A percentile compares a stretch with the other conserved stretches of the same genome.
Conservation (phyloP, 352 stramenopile species). For the Phytophthora citricola region DNA sequence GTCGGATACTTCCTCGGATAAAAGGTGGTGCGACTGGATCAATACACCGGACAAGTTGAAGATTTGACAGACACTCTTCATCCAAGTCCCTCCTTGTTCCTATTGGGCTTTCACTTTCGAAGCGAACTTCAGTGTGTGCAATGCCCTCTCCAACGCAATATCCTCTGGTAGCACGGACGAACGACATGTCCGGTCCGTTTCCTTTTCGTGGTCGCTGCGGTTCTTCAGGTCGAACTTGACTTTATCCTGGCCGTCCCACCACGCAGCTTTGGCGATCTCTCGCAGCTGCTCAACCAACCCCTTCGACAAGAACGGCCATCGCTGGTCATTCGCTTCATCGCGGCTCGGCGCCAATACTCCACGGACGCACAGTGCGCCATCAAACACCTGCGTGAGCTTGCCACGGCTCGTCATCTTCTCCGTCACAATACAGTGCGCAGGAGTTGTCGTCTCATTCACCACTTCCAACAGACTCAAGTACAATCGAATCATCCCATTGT, state of each 20-base stretch:
- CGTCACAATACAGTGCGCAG: not conserved
- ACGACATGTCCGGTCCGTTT: not conserved
- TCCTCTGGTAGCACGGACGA: not conserved
- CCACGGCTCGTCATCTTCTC: too few relatives aligned
- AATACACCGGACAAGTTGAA: conserved; percentile 74
- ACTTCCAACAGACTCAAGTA: not conserved
- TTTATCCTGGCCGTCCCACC: conserved; percentile 1
- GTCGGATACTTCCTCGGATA: conserved; percentile 51
- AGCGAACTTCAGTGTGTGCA: not conserved
- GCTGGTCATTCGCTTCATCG: not conserved
- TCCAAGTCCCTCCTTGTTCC: too few relatives aligned
- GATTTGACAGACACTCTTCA: conserved; percentile 41
- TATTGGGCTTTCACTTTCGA: too few relatives aligned
- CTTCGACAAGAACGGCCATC: not conserved
- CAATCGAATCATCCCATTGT: not conserved
- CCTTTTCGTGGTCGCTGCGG: not conserved
- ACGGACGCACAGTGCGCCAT: conserved; percentile 1
- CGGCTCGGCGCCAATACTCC: not conserved
- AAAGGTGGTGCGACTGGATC: conserved; percentile 54
- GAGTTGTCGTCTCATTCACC: not conserved
- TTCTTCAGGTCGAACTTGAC: not conserved
- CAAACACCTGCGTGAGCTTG: not conserved
- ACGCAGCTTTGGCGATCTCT: not conserved
- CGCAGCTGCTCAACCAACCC: not conserved
- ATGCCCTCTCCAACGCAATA: not conserved